Base-by-base conservation (phyloP, 345 rosid species). In the Dimocarpus longan region DNA sequence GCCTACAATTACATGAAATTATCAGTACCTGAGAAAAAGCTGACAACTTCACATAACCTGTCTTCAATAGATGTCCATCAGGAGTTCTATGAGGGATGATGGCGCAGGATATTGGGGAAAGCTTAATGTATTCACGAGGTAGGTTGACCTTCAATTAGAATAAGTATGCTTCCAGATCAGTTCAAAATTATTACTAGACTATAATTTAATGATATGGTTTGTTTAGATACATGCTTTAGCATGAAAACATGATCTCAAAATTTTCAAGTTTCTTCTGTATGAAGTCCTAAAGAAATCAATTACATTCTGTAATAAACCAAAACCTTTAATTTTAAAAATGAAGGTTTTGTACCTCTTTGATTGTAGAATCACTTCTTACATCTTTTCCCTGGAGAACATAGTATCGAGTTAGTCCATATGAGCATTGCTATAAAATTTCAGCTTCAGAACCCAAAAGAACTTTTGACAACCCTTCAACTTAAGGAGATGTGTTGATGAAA, bases 81-180 rank as follows among this genome's bases (percentile, higher is more conserved):
- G 88, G 90, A 73, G 91, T 85, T 74, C 79, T 90, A 82, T 95
- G 98, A 54, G 92, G 90, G 80, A 95, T 95, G 84, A 95, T 88
- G 69, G 97, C 83, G 80, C 94, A 91, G 32, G 95, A 90, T 83
- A 95, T 85, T 0, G 95, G 93, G 67, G 97, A 95, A 59, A 95
- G 84, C 84, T 82, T 93, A 77, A 93, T 91, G 87, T 89, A 82
- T 77, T 90, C 97, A 39, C 98, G 94, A 19, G 91, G 89, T 74
- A 93, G 73, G 73, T 87, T 87, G 80, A 95, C 91, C 98, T 94
- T 82, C 81, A 85, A 52, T 84, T 50, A 82, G 60, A 81, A 22
- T 26, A 74, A 40, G 57, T 6, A 69, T 46, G 54, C 21, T 70
- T 69, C 32, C 46, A 78, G 43, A 66, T 69, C 63, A 78, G 60